Evolutionary conservation across 345 rosid species (phyloP).

Genomic region (Zanthoxylum bungeanum): DNA sequence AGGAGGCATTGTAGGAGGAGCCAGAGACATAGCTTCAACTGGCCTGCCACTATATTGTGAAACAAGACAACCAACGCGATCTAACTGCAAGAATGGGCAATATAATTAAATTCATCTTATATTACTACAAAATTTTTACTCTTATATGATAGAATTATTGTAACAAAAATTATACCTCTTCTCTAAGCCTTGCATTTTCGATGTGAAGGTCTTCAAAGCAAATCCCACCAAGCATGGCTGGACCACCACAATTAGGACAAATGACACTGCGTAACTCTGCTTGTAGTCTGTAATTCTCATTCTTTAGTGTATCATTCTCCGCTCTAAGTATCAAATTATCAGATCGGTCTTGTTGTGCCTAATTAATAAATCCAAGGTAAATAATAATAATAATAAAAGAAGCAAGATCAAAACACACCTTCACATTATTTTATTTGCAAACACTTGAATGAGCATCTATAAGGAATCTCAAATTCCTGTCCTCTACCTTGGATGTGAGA

Average conservation of each 20-base stretch:
- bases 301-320: constrained; percentile 72
- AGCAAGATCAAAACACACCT: neutral
- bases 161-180: constrained; percentile 61
- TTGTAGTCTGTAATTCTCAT: constrained; percentile 74
- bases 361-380: neutral
- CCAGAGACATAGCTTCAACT: constrained; percentile 41
- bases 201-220: constrained; percentile 72
- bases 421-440: neutral
- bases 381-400: neutral
- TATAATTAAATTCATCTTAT: too few relatives aligned
- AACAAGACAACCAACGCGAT: constrained; percentile 58
- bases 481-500: too few relatives aligned
- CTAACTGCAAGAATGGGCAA: constrained; percentile 44
- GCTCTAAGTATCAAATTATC: constrained; percentile 75
- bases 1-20: constrained; percentile 40
- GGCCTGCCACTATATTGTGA: constrained; percentile 53
- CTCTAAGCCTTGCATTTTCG: constrained; percentile 82
- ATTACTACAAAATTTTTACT: too few relatives aligned
- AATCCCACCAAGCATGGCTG: constrained; percentile 59
- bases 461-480: too few relatives aligned
- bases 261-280: constrained; percentile 60
- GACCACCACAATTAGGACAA: constrained; percentile 82
- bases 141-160: too few relatives aligned
- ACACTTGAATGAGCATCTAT: neutral
- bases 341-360: constrained; percentile 91